phyloP scores from a whole-genome alignment of 2,329 filamentous ascomycete species.

The Colletotrichum graminicola region DNA sequence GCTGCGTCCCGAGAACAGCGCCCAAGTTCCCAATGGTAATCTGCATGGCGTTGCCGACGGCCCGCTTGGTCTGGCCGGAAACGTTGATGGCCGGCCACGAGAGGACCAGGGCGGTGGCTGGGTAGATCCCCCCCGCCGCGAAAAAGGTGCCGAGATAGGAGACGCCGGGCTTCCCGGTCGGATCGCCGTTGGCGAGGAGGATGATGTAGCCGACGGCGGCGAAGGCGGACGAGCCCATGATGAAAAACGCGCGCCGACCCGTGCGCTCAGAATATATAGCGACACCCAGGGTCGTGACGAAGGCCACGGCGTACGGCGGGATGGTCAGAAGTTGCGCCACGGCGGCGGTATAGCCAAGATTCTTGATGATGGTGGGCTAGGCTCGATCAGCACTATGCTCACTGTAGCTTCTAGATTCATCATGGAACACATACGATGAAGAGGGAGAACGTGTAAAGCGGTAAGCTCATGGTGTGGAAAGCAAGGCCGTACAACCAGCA shows the following conservation, averaged over 20 bases:
- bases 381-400: neutral
- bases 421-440: constrained; percentile 58
- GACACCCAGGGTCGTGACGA: constrained; percentile 67
- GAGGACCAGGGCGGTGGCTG: constrained; percentile 71
- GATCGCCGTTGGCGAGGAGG: constrained; percentile 64
- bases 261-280: constrained; percentile 72
- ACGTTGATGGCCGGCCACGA: constrained; percentile 81
- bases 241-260: constrained; percentile 71
- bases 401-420: fast-evolving
- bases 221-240: constrained; percentile 68
- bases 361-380: constrained; percentile 65
- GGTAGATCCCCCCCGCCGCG: constrained; percentile 76
- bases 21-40: constrained; percentile 79
- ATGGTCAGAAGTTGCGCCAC: constrained; percentile 71
- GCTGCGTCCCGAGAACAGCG: constrained; percentile 76
- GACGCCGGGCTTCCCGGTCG: constrained; percentile 62
- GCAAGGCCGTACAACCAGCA: constrained; percentile 79
- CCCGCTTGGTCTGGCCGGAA: constrained; percentile 77
- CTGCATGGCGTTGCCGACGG: constrained; percentile 77
- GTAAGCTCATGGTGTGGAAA: constrained; percentile 79
- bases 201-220: constrained; percentile 73
- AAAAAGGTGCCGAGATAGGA: constrained; percentile 73
- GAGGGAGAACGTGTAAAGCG: constrained; percentile 67
- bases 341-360: constrained; percentile 66
- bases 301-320: constrained; percentile 74